phyloP scores from a whole-genome alignment of 768 basidiomycete species.

The Gloeopeniophorella convolvens region DNA sequence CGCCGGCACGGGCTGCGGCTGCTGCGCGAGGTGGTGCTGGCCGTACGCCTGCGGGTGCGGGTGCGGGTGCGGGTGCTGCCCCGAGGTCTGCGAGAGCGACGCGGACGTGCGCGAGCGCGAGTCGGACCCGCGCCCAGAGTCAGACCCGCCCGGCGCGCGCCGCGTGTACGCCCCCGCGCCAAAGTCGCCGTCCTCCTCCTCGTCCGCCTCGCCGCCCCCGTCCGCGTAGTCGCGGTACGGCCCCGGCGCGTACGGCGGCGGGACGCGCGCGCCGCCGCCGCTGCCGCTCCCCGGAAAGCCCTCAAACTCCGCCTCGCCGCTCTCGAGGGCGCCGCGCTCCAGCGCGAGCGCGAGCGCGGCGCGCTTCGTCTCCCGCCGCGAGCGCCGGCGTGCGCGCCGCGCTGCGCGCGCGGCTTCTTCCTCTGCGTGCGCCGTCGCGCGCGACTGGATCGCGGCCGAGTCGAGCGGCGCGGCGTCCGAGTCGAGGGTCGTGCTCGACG shows the following conservation, averaged over 20 bases:
- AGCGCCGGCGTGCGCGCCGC: constrained; percentile 38
- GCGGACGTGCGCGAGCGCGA: constrained; percentile 57
- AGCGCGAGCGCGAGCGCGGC: constrained; percentile 35
- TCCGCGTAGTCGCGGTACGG: constrained; percentile 5
- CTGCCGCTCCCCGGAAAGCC: constrained; percentile 56
- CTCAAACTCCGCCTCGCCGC: constrained; percentile 44
- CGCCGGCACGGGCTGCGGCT: constrained; percentile 8
- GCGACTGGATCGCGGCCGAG: constrained; percentile 44
- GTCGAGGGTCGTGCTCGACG: constrained; percentile 47
- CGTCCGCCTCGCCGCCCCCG: constrained; percentile 37
- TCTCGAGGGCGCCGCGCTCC: constrained; percentile 21
- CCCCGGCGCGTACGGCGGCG: constrained; percentile 18
- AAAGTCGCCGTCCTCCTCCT: constrained; percentile 49
- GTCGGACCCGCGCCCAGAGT: constrained; percentile 40
- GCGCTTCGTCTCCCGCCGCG: constrained; percentile 40
- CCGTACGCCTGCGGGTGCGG: constrained; percentile 22
- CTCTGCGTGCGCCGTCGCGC: constrained; percentile 29
- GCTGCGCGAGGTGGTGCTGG: constrained; percentile 25
- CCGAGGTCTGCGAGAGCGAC: constrained; percentile 32
- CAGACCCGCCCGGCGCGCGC: constrained; percentile 27
- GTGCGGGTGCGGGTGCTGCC: neutral
- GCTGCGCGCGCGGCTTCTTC: constrained; percentile 37
- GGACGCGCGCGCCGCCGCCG: constrained; percentile 12
- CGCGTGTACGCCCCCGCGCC: constrained; percentile 49
- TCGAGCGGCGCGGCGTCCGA: constrained; percentile 67